Evolutionary conservation across 31 red algal species (phyloP), one percentile per base, ranked within the genome.

Genomic region (Endocladia muricata): DNA sequence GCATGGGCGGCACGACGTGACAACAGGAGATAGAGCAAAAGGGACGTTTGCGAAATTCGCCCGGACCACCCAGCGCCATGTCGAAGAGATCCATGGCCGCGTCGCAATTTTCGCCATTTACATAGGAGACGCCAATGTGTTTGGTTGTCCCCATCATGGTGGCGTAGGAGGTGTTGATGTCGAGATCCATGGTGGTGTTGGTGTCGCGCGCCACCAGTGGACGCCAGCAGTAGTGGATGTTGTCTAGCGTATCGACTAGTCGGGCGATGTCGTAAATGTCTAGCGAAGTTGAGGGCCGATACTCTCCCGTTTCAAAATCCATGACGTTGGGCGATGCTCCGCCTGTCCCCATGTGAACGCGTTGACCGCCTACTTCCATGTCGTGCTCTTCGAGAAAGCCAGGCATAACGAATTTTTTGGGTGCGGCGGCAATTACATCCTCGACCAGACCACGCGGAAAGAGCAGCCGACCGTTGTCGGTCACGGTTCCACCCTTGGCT

Each of bases 171-270:
- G 47, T 52, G n/a, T 52, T 52, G 47, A 52, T 15, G n/a, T 52
- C 47, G 13, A 52, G 11, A 52, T 52, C 47, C 13, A 52, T 11
- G n/a, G 47, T 11, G 47, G 11, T n/a, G n/a, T 11, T 52, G 47
- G n/a, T n/a, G n/a, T 52, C 47, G n/a, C 47, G 47, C 47, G 47
- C 13, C 13, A 52, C 47, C n/a, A 52, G n/a, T 15, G 13, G n/a
- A n/a, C 47, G 47, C 47, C n/a, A n/a, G 47, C 13, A 52, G 47
- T 52, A 52, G 47, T 52, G 47, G n/a, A 52, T 52, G 47, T 52
- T 52, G n/a, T 52, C 47, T n/a, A 52, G 11, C 47, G 11, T 52
- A 52, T 52, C 47, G 13, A 52, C 47, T 11, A 52, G 47, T 52
- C 47, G 47, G 47, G 47, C 47, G 47, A 52, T 52, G 47, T 52